A percentile compares a stretch with the other conserved stretches of the same genome.
These are phyloP conservation scores for Rehmannia glutinosa DNA, from an alignment of 257 asterid species.

Conservation along the genomic window DNA sequence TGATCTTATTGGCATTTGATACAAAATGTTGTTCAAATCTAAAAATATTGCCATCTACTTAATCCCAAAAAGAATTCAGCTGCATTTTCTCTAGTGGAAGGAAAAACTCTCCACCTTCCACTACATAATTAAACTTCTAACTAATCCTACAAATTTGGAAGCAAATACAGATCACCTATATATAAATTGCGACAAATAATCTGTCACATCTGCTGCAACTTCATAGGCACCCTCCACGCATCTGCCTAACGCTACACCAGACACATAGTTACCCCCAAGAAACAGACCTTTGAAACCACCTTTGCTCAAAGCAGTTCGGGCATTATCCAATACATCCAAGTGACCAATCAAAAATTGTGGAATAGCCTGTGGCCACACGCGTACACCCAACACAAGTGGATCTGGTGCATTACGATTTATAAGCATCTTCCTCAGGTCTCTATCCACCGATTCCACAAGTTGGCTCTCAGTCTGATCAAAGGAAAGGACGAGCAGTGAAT, in stretches of 20 bases:
- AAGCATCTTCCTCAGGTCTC: constrained; percentile 94
- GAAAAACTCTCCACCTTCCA: too few relatives aligned
- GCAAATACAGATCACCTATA: constrained; percentile 29
- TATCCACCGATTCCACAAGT: constrained; percentile 89
- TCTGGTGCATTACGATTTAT: constrained; percentile 59
- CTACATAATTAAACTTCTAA: too few relatives aligned
- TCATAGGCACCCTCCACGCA: constrained; percentile 94
- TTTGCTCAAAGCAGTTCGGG: constrained; percentile 52
- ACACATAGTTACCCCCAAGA: constrained; percentile 84
- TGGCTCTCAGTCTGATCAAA: constrained; percentile 65
- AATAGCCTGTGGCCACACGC: constrained; percentile 93
- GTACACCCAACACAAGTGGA: constrained; percentile 67
- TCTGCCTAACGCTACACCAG: constrained; percentile 96
- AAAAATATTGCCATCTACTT: too few relatives aligned
- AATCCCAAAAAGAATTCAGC: too few relatives aligned
- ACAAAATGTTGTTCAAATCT: too few relatives aligned
- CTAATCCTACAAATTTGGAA: not conserved
- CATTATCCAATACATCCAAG: constrained; percentile 61
- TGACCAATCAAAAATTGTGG: constrained; percentile 93
- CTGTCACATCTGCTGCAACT: constrained; percentile 64
- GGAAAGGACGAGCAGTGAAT: constrained; percentile 15
- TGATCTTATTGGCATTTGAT: too few relatives aligned
- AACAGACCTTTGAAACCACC: constrained; percentile 67
- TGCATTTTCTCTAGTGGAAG: too few relatives aligned
- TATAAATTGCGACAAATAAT: constrained; percentile 51